A percentile compares a stretch with the other conserved stretches of the same genome.
phyloP scores from a whole-genome alignment of 352 stramenopile genomes.

The Lagenidium sp. region DNA sequence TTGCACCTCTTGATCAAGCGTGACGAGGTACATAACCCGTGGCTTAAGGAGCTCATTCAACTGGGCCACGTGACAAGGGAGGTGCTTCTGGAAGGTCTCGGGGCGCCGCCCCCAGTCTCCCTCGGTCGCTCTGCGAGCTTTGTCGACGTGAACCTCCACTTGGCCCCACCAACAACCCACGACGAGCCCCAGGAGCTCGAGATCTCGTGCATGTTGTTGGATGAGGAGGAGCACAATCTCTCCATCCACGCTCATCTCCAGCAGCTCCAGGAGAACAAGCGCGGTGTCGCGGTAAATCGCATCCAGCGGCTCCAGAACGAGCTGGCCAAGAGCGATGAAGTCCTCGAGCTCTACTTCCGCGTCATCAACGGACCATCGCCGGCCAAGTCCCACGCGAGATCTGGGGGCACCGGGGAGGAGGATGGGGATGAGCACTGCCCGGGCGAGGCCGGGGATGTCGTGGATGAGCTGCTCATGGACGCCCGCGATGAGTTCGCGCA shows the following conservation, averaged over 20 bases:
- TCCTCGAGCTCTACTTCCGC: constrained; percentile 32
- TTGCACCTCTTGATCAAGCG: constrained; percentile 42
- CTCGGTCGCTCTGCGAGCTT: no score
- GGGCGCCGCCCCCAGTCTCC: constrained; percentile 4
- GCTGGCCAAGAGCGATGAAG: constrained; percentile 36
- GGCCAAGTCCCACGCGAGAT: no score
- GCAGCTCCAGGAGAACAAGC: constrained; percentile 10
- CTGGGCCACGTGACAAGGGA: constrained; percentile 27
- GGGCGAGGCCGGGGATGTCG: neutral
- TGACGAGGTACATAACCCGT: constrained; percentile 33
- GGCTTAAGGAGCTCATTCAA: constrained; percentile 29
- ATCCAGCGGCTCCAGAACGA: constrained; percentile 26
- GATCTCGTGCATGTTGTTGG: constrained; percentile 39
- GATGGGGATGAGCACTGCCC: neutral
- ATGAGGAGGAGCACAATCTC: constrained; percentile 39
- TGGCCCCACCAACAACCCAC: no score
- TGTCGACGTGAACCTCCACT: no score
- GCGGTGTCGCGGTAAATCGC: constrained; percentile 9
- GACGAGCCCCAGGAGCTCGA: constrained; percentile 7
- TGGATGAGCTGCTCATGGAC: constrained; percentile 2
- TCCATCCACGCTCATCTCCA: constrained; percentile 31
- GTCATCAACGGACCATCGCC: constrained; percentile 2
- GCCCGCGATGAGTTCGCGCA: constrained; percentile 16
- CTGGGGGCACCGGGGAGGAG: neutral
- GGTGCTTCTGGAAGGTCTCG: constrained; percentile 29